phyloP scores from a whole-genome alignment of 2,329 filamentous ascomycete species.

The Sarocladiaceae sp. region DNA sequence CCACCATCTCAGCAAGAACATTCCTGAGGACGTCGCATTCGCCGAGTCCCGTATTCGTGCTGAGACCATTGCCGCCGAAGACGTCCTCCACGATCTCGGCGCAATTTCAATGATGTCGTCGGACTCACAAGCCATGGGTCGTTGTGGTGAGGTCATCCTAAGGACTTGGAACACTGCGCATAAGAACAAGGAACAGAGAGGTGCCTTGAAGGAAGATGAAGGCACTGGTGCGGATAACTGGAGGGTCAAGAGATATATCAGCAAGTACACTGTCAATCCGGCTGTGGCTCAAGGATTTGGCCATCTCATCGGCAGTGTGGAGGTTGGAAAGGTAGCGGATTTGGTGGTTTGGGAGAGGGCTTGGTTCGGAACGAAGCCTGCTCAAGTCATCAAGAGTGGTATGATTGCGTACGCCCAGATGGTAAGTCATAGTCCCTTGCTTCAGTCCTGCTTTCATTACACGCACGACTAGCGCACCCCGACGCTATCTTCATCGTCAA shows the following conservation, averaged over 20 bases:
- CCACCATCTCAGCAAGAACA: constrained; percentile 88
- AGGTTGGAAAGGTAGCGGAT: constrained; percentile 87
- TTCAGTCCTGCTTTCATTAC: not conserved
- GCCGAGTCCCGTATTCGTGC: constrained; percentile 91
- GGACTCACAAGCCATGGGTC: constrained; percentile 95
- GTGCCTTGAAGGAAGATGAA: constrained; percentile 70
- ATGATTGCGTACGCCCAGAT: constrained; percentile 81
- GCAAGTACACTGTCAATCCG: constrained; percentile 95
- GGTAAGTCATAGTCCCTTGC: constrained; percentile 49
- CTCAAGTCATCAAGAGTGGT: constrained; percentile 78
- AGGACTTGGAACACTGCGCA: constrained; percentile 96
- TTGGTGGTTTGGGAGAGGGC: constrained; percentile 81
- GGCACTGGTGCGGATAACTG: constrained; percentile 83
- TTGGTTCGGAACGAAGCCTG: constrained; percentile 85
- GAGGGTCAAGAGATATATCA: constrained; percentile 86
- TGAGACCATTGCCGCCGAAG: constrained; percentile 94
- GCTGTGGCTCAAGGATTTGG: constrained; percentile 86
- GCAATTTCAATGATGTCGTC: constrained; percentile 98
- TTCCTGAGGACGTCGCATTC: constrained; percentile 93
- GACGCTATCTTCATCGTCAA: not conserved
- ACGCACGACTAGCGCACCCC: not conserved
- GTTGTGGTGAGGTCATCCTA: constrained; percentile 88
- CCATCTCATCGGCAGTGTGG: constrained; percentile 80
- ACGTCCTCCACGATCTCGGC: constrained; percentile 90
- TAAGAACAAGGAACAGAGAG: constrained; percentile 90